phyloP scores from a whole-genome alignment of 2,329 filamentous ascomycete species.

The Lanzia echinophila region DNA sequence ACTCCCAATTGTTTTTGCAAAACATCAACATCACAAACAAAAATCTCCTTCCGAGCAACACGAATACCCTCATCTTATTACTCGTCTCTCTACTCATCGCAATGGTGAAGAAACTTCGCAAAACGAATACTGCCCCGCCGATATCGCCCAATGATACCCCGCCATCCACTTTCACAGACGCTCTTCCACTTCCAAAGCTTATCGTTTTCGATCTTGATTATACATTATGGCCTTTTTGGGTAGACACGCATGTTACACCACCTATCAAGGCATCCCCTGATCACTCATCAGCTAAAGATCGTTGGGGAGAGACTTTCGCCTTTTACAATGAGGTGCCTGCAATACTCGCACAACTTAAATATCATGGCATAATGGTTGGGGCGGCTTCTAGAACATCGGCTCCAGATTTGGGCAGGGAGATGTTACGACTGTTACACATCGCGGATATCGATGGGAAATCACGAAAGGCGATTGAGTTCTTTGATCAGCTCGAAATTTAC shows the following conservation, averaged over 20 bases:
- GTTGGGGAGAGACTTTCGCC: conserved; percentile 56
- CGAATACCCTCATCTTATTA: conserved; percentile 1
- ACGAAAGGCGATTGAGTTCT: conserved; percentile 47
- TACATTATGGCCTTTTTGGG: conserved; percentile 98
- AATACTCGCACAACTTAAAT: conserved; percentile 51
- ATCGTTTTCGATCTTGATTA: conserved; percentile 96
- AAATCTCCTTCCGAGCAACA: background rate
- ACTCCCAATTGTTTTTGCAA: too few species aligned
- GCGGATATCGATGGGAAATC: conserved; percentile 29
- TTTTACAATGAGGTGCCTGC: conserved; percentile 66
- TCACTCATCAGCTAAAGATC: conserved; percentile 42
- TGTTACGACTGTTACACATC: conserved; percentile 68
- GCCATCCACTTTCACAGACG: conserved; percentile 25
- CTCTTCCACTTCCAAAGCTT: conserved; percentile 43
- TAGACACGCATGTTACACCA: conserved; percentile 81
- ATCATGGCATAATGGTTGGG: conserved; percentile 48
- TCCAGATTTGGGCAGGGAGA: conserved; percentile 71
- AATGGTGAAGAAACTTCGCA: conserved; percentile 24
- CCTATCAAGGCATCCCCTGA: conserved; percentile 52
- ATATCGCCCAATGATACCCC: conserved; percentile 13
- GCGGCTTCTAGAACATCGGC: conserved; percentile 76
- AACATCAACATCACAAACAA: background rate
- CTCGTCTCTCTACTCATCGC: background rate
- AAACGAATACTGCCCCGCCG: conserved; percentile 10
- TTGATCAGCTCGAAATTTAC: conserved; percentile 60